Evolutionary conservation across 2,329 filamentous ascomycete genomes (phyloP).

Genomic region (Cladosporium sp.): DNA sequence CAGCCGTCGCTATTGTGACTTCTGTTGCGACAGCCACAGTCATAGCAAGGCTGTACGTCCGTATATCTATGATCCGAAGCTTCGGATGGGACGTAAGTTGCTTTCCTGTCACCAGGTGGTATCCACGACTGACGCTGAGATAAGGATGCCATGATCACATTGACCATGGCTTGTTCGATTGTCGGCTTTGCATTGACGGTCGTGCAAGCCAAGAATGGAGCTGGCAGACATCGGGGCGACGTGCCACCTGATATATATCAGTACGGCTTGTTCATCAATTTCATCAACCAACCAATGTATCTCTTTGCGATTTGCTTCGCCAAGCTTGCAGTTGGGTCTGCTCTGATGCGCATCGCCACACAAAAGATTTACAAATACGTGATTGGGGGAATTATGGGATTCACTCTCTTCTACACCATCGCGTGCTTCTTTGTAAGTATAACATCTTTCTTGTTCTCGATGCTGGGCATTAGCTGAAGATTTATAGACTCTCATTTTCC

Average conservation of each 20-base stretch:
- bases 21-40: not conserved
- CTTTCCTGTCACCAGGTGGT: too few species aligned
- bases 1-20: not conserved
- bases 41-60: not conserved
- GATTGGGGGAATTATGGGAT: not conserved
- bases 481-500: not conserved
- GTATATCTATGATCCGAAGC: not conserved
- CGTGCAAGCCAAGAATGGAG: constrained; percentile 3
- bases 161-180: constrained; percentile 1
- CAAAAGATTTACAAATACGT: not conserved
- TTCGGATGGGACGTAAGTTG: constrained; percentile 6
- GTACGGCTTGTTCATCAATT: not conserved
- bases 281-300: constrained; percentile 1
- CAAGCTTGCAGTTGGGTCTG: constrained; percentile 7
- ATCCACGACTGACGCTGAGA: not conserved
- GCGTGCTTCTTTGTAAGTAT: not conserved
- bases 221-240: not conserved
- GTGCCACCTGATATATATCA: constrained; percentile 4
- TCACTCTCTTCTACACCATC: not conserved
- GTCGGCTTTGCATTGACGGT: constrained; percentile 5
- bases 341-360: constrained; percentile 6
- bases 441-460: not conserved
- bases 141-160: not conserved
- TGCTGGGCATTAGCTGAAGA: not conserved
- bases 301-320: constrained; percentile 4